Evolutionary conservation across 139 green algal genomes (phyloP), one percentile per base, ranked within the genome.

Genomic region (Auxenochlorella pyrenoidosa): DNA sequence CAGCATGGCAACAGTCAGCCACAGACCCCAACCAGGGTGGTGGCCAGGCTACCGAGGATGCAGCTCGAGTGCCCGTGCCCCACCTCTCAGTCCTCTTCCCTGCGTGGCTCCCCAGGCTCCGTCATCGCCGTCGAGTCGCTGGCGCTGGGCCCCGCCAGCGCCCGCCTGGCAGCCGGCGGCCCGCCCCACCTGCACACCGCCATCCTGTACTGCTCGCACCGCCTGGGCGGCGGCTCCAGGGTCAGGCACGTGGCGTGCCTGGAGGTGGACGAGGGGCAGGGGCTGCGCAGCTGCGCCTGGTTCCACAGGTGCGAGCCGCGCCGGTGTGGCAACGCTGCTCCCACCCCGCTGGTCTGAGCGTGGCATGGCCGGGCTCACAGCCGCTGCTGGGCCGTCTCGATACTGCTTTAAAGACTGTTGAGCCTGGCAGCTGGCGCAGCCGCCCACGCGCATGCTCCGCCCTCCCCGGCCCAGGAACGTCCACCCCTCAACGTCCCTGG

Each of bases 241-340:
- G 66, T 85, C 38, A 75, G 58, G 44, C 66, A 79, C 5, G 82
- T 66, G 43, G 82, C 82, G 13, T 86, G 82, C 82, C 43, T 86
- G 82, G 82, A 78, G 65, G 34, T 86, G 65, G 66, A 38, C 19
- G 58, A 36, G 41, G n/a, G 34, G 1, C 4, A 32, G 21, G 22
- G 2, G 19, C 66, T 86, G 66, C 21, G 30, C 38, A 44, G 43
- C 82, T 78, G 82, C 66, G 43, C 32, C 65, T 86, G 82, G 66
- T 86, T 86, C 66, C 30, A 70, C 32, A 75, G 82, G 82, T 79
- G 82, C 54, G 54, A 58, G 47, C 47, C 12, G 47, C 47, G 6
- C 47, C 6, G 47, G 47, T 12, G 47, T 12, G 6, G 8, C 6
- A 58, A 58, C 6, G 47, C 47, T 58, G 47, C 6, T 6, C 47